Conservation (phyloP, 345 rosid species). For the Gossypium longicalyx region DNA sequence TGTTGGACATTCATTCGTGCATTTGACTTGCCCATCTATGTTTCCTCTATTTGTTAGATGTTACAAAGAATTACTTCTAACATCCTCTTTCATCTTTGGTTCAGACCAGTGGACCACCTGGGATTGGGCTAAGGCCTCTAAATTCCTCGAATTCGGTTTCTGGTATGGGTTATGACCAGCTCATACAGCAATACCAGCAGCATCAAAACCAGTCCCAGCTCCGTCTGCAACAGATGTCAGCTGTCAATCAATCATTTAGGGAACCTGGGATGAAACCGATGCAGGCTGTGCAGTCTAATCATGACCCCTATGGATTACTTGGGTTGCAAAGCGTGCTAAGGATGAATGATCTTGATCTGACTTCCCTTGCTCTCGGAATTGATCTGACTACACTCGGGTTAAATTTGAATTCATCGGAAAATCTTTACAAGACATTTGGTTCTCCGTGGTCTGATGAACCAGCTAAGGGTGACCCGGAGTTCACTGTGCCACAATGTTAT, state of each 20-base stretch:
- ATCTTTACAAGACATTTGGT: slow-evolving; percentile 91
- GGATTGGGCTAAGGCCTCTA: slow-evolving; percentile 82
- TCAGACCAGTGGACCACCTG: slow-evolving; percentile 81
- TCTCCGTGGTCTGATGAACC: slow-evolving; percentile 99
- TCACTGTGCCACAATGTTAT: slow-evolving; percentile 87
- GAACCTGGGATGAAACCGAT: slow-evolving; percentile 72
- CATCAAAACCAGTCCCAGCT: slow-evolving; percentile 87
- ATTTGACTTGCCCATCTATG: background rate
- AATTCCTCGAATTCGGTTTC: slow-evolving; percentile 68
- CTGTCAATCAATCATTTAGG: slow-evolving; percentile 82
- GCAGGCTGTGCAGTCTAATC: slow-evolving; percentile 55
- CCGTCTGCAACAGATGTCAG: slow-evolving; percentile 81
- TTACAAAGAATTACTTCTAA: background rate
- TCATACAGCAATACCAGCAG: slow-evolving; percentile 85
- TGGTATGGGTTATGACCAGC: slow-evolving; percentile 75
- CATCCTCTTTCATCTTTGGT: slow-evolving; percentile 11
- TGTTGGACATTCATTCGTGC: slow-evolving; percentile 1
- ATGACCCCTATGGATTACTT: slow-evolving; percentile 79
- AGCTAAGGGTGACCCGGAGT: slow-evolving; percentile 87
- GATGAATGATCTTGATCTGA: slow-evolving; percentile 74
- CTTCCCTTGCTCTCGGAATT: slow-evolving; percentile 85
- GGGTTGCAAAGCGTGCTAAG: slow-evolving; percentile 71
- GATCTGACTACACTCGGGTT: slow-evolving; percentile 91
- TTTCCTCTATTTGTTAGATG: background rate
- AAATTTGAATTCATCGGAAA: slow-evolving; percentile 85